Conservation (phyloP, 2,329 filamentous ascomycete genomes). For the Mycogone perniciosa region DNA sequence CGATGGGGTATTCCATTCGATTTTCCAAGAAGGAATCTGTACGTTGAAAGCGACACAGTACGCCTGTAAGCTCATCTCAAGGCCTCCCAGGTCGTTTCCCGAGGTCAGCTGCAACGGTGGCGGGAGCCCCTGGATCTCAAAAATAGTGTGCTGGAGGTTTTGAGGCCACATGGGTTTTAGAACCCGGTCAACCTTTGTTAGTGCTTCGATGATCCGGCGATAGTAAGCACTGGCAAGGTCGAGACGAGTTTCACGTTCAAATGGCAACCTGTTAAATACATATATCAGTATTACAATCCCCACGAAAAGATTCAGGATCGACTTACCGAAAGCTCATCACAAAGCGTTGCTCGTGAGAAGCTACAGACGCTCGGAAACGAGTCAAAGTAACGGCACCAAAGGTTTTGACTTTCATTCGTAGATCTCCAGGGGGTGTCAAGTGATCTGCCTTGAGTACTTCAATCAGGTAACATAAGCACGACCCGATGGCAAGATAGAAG, state of each 20-base stretch:
- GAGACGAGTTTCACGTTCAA: slow-evolving; percentile 38
- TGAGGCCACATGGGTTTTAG: slow-evolving; percentile 54
- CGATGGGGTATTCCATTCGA: slow-evolving; percentile 35
- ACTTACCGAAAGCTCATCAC: slow-evolving; percentile 48
- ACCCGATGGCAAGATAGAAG: slow-evolving; percentile 49
- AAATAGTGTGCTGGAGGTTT: slow-evolving; percentile 46
- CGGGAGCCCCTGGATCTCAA: slow-evolving; percentile 46
- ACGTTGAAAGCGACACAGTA: slow-evolving; percentile 49
- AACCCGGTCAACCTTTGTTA: slow-evolving; percentile 49
- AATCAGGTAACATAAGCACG: slow-evolving; percentile 46
- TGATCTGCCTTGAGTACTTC: slow-evolving; percentile 42
- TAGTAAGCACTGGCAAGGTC: slow-evolving; percentile 51
- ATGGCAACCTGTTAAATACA: slow-evolving; percentile 29
- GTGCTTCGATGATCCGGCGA: slow-evolving; percentile 46
- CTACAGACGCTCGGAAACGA: slow-evolving; percentile 44
- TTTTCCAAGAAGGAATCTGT: slow-evolving; percentile 45
- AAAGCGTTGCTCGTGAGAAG: slow-evolving; percentile 49
- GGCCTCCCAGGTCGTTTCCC: slow-evolving; percentile 49
- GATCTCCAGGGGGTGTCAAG: slow-evolving; percentile 37
- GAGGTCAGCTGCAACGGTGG: slow-evolving; percentile 48
- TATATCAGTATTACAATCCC: background rate
- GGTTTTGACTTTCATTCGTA: slow-evolving; percentile 42
- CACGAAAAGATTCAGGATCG: background rate
- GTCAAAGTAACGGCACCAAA: slow-evolving; percentile 49
- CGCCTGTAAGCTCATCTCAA: slow-evolving; percentile 48